Conservation (phyloP, 345 rosid genomes). For the Euphorbia lathyris region DNA sequence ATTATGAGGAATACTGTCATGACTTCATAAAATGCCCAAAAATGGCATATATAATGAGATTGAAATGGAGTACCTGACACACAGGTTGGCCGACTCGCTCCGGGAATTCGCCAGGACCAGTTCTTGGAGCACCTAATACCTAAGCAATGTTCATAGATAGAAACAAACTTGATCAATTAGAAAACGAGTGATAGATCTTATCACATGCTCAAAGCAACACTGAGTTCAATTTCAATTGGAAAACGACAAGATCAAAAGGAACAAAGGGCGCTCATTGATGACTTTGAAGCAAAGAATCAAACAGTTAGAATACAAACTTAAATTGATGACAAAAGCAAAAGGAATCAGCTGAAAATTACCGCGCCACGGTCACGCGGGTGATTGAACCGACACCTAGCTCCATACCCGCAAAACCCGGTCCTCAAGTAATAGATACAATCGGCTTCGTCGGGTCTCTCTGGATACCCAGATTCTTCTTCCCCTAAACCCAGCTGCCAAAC, state of each 20-base stretch:
- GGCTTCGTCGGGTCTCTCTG: constrained; percentile 69
- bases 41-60: too few species aligned
- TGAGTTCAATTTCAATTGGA: constrained; percentile 3
- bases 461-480: constrained; percentile 54
- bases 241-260: constrained; percentile 15
- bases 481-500: constrained; percentile 68
- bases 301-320: not conserved
- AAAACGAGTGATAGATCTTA: constrained; percentile 24
- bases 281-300: not conserved
- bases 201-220: not conserved
- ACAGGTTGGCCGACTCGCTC: constrained; percentile 74
- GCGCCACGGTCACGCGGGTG: constrained; percentile 76
- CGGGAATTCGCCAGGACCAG: constrained; percentile 58
- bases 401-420: constrained; percentile 82
- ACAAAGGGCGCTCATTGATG: not conserved
- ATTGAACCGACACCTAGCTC: constrained; percentile 88
- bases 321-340: not conserved
- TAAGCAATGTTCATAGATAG: too few species aligned
- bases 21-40: too few species aligned
- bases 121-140: constrained; percentile 60
- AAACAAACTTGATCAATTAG: constrained; percentile 9
- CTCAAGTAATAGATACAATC: constrained; percentile 77
- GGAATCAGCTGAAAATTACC: constrained; percentile 39
- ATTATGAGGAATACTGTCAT: not conserved
- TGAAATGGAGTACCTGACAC: constrained; percentile 61